Percentiles rank a stretch among this genome's conserved stretches.
Evolutionary conservation across 257 asterid genomes (phyloP).

Genomic region (Nicotiana knightiana): DNA sequence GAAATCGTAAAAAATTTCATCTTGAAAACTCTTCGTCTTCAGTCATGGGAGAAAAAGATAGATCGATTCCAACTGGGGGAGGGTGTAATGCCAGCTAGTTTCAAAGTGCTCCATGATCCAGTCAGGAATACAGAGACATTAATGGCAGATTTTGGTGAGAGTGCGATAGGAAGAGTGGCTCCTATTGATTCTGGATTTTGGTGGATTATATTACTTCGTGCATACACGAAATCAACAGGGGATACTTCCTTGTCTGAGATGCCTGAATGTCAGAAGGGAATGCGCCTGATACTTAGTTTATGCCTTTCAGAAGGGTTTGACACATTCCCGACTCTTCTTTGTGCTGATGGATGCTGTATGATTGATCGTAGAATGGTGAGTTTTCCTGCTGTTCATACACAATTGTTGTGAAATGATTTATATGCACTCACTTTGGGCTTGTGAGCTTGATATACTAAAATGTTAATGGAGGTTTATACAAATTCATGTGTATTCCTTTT

Average conservation of each 20-base stretch:
- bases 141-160: slow-evolving; percentile 35
- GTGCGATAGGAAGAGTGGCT: slow-evolving; percentile 34
- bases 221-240: slow-evolving; percentile 24
- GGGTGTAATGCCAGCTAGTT: slow-evolving; percentile 58
- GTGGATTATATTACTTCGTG: slow-evolving; percentile 43
- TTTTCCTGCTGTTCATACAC: background rate
- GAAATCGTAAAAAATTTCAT: slow-evolving; percentile 45
- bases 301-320: slow-evolving; percentile 57
- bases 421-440: background rate
- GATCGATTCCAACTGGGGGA: slow-evolving; percentile 49
- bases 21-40: slow-evolving; percentile 45
- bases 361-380: slow-evolving; percentile 55
- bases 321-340: slow-evolving; percentile 47
- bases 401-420: background rate
- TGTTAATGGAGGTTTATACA: background rate
- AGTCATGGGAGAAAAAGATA: slow-evolving; percentile 51
- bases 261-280: slow-evolving; percentile 57
- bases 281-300: slow-evolving; percentile 34
- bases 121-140: slow-evolving; percentile 39
- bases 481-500: background rate
- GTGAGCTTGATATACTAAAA: background rate
- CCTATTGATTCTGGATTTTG: slow-evolving; percentile 54
- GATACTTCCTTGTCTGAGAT: slow-evolving; percentile 43
- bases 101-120: slow-evolving; percentile 47
- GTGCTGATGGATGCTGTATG: slow-evolving; percentile 56